A percentile compares a stretch with the other conserved stretches of the same genome.
phyloP scores from a whole-genome alignment of 768 basidiomycete species.

The Hemileccinum rubropunctum region DNA sequence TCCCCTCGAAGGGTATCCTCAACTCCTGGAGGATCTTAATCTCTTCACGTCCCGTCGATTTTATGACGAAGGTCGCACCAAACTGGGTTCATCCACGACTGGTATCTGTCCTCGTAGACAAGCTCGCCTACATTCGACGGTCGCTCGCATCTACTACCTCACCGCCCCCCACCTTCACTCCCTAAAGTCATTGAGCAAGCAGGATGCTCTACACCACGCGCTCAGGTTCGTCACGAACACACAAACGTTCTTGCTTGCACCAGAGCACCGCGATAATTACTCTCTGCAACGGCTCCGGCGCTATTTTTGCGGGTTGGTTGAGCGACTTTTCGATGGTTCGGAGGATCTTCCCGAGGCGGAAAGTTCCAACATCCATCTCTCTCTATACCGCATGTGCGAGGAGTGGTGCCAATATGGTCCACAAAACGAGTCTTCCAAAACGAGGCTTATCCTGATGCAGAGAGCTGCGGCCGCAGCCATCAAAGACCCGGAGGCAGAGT shows the following conservation, averaged over 20 bases:
- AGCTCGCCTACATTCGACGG: constrained; percentile 78
- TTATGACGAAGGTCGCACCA: constrained; percentile 63
- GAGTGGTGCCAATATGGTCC: constrained; percentile 91
- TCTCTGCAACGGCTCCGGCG: constrained; percentile 79
- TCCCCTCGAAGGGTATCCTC: constrained; percentile 70
- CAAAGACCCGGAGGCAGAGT: constrained; percentile 52
- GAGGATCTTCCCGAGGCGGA: constrained; percentile 71
- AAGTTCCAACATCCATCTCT: constrained; percentile 73
- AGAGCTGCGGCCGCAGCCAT: constrained; percentile 55
- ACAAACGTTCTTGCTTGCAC: constrained; percentile 68
- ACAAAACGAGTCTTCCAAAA: constrained; percentile 69
- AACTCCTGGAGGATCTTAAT: constrained; percentile 81
- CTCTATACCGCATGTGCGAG: constrained; percentile 82
- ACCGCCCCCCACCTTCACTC: constrained; percentile 76
- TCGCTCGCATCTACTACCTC: constrained; percentile 85
- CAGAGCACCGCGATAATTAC: constrained; percentile 71
- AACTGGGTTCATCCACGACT: constrained; percentile 41
- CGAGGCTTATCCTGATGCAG: constrained; percentile 69
- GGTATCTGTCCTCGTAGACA: constrained; percentile 65
- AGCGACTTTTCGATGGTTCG: constrained; percentile 78
- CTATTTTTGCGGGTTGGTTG: constrained; percentile 88
- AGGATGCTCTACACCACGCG: constrained; percentile 72
- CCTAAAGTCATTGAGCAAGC: constrained; percentile 63
- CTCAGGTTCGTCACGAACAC: constrained; percentile 86
- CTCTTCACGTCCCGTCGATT: constrained; percentile 78